Evolutionary conservation across 2,329 filamentous ascomycete genomes (phyloP).

Genomic region (Fusarium sp.): DNA sequence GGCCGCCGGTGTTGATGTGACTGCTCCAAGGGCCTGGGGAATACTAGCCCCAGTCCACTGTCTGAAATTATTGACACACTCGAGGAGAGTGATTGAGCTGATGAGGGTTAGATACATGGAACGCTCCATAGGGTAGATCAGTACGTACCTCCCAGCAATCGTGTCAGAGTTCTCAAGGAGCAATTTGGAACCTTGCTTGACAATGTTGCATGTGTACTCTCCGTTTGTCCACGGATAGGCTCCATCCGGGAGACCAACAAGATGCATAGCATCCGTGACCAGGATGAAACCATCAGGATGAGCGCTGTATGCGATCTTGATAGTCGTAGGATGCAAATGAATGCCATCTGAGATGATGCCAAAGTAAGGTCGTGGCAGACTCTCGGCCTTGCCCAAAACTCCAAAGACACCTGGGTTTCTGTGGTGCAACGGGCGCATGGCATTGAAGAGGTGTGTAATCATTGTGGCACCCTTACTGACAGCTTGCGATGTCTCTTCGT

Average conservation of each 20-base stretch:
- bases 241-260: constrained; percentile 85
- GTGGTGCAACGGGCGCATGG: constrained; percentile 90
- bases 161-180: constrained; percentile 81
- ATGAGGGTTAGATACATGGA: neutral
- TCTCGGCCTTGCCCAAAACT: constrained; percentile 75
- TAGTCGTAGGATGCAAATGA: constrained; percentile 85
- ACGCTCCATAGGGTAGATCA: neutral
- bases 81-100: constrained; percentile 76
- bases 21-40: constrained; percentile 74
- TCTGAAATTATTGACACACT: constrained; percentile 85
- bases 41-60: constrained; percentile 76
- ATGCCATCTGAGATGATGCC: constrained; percentile 92
- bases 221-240: constrained; percentile 87
- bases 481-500: constrained; percentile 79
- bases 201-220: constrained; percentile 63
- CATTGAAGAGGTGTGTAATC: constrained; percentile 95
- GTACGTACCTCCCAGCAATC: constrained; percentile 77
- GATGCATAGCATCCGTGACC: constrained; percentile 91
- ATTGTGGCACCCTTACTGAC: constrained; percentile 81
- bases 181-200: constrained; percentile 77
- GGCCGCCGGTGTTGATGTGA: constrained; percentile 78
- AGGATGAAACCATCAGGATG: constrained; percentile 87
- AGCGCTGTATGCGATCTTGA: constrained; percentile 89
- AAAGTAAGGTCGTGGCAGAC: constrained; percentile 74
- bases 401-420: constrained; percentile 92